Conservation (phyloP, 495 filamentous ascomycete genomes). For the Trypethelium eluteriae region DNA sequence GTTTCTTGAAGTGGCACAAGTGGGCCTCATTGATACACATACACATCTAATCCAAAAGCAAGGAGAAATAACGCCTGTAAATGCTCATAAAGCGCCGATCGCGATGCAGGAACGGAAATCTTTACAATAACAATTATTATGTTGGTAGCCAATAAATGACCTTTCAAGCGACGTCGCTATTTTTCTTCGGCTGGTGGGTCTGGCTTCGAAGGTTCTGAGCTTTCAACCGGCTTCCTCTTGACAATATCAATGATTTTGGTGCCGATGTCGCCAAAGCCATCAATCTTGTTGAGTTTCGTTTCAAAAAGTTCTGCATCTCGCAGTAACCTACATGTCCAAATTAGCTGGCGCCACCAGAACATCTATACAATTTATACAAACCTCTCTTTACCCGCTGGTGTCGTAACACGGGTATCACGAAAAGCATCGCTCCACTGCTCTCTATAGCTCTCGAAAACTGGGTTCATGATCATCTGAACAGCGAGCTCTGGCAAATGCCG, state of each 20-base stretch:
- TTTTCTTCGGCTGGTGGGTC: not conserved
- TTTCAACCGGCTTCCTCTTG: constrained; percentile 44
- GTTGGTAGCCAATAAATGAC: not conserved
- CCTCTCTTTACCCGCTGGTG: constrained; percentile 63
- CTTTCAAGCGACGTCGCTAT: not conserved
- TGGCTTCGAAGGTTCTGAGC: not conserved
- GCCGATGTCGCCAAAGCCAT: constrained; percentile 67
- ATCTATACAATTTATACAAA: constrained; percentile 37
- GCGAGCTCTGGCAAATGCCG: constrained; percentile 76
- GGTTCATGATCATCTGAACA: constrained; percentile 77
- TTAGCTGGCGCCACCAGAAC: constrained; percentile 20
- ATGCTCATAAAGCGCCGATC: not conserved
- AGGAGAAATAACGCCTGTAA: not conserved
- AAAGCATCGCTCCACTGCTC: constrained; percentile 75
- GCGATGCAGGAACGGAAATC: not conserved
- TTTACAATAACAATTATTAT: not conserved
- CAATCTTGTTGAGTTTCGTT: constrained; percentile 63
- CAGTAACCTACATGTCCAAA: constrained; percentile 54
- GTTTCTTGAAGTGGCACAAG: not conserved
- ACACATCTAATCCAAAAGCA: not conserved
- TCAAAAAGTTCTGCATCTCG: constrained; percentile 74
- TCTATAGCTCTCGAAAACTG: constrained; percentile 80
- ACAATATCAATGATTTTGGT: constrained; percentile 61
- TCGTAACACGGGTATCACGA: constrained; percentile 55
- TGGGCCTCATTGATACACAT: not conserved